Percentiles rank a stretch among this genome's conserved stretches.
Conservation (phyloP, 116 monocot genomes). For the Zostera marina region DNA sequence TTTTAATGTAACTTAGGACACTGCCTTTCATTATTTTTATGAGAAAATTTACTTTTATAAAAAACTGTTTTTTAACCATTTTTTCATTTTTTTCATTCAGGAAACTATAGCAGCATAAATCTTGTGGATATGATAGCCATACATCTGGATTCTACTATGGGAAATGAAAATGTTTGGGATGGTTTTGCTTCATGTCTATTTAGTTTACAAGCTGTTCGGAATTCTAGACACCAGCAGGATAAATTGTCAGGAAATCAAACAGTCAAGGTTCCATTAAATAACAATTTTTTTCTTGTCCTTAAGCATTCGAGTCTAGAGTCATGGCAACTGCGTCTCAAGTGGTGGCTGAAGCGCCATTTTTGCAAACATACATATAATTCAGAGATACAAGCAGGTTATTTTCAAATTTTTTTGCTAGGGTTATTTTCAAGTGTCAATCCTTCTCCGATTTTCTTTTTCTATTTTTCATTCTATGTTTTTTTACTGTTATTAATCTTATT, state of each 20-base stretch:
- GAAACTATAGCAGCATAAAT: conserved; percentile 25
- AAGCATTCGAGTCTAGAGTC: conserved; percentile 11
- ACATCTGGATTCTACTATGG: conserved; percentile 44
- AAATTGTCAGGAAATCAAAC: conserved; percentile 16
- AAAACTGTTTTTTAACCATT: neutral
- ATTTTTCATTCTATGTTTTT: neutral
- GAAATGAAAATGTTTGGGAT: conserved; percentile 35
- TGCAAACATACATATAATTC: conserved; percentile 14
- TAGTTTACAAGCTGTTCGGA: conserved; percentile 9
- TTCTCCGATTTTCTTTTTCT: neutral
- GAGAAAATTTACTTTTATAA: neutral
- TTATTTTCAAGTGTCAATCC: no score
- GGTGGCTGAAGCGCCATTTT: conserved; percentile 62
- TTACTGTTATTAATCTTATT: neutral
- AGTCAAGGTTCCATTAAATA: conserved; percentile 1
- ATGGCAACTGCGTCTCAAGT: conserved; percentile 43
- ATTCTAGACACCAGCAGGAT: conserved; percentile 26
- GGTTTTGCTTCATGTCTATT: conserved; percentile 46
- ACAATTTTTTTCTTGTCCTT: conserved; percentile 17
- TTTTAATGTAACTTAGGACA: no score
- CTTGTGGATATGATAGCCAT: conserved; percentile 44
- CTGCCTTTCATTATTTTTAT: no score
- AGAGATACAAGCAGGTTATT: conserved; percentile 28
- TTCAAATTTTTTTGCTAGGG: no score
- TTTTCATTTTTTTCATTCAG: conserved; percentile 11